Conservation (phyloP, 116 monocot species). For the Dioscorea cayenensis region DNA sequence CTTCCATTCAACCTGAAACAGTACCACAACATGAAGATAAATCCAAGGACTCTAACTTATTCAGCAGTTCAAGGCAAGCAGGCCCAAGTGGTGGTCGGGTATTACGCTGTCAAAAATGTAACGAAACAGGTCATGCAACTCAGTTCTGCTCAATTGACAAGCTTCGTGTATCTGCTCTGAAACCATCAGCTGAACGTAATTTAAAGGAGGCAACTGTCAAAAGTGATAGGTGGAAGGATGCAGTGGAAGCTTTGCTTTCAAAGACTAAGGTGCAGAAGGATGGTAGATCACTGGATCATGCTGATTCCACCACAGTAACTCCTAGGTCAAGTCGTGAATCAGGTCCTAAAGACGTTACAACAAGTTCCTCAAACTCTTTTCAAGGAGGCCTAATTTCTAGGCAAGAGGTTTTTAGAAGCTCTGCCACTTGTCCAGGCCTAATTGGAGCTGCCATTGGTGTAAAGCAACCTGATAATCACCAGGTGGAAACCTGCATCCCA, state of each 20-base stretch:
- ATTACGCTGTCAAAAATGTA: constrained; percentile 41
- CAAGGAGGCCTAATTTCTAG: constrained; percentile 15
- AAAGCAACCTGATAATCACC: constrained; percentile 4
- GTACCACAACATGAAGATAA: constrained; percentile 25
- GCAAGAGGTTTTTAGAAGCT: constrained; percentile 14
- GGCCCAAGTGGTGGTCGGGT: constrained; percentile 12
- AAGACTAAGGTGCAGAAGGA: constrained; percentile 15
- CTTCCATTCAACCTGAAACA: constrained; percentile 8
- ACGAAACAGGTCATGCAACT: constrained; percentile 63
- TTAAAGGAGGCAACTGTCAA: constrained; percentile 23
- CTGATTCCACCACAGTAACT: constrained; percentile 10
- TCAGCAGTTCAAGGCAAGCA: constrained; percentile 16
- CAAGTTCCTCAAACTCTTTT: constrained; percentile 11
- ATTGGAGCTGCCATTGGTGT: constrained; percentile 6
- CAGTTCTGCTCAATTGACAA: constrained; percentile 50
- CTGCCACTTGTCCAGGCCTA: constrained; percentile 14
- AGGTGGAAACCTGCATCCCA: constrained; percentile 8
- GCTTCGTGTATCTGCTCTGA: constrained; percentile 35
- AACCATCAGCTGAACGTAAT: constrained; percentile 38
- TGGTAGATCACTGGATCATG: constrained; percentile 24
- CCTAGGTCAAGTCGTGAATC: constrained; percentile 2
- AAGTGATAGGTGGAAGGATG: constrained; percentile 45
- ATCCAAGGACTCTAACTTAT: constrained; percentile 18
- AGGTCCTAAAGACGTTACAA: constrained; percentile 12
- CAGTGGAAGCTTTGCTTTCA: constrained; percentile 22